Evolutionary conservation across 169 alveolate genomes (phyloP).

Genomic region (Cardiosporidium cionae): DNA sequence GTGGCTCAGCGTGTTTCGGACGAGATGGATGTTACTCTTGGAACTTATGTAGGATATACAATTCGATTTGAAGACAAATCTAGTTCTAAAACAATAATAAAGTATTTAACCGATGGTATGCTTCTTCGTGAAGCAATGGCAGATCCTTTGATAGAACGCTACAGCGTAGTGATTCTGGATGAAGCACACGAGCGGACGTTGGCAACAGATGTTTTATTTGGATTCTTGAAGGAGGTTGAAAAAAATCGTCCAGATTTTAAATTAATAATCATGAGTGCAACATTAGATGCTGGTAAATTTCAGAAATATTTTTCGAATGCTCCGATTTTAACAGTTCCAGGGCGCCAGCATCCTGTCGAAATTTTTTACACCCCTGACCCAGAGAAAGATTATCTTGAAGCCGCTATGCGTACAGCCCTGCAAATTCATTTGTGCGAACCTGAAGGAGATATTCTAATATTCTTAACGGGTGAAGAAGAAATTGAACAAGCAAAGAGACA

Average conservation of each 20-base stretch:
- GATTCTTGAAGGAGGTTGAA: constrained; percentile 85
- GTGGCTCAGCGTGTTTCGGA: constrained; percentile 97
- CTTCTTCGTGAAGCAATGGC: constrained; percentile 90
- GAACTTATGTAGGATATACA: constrained; percentile 86
- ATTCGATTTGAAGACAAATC: constrained; percentile 95
- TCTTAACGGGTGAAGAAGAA: constrained; percentile 90
- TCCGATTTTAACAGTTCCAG: constrained; percentile 92
- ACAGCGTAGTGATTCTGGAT: constrained; percentile 87
- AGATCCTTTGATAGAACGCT: constrained; percentile 77
- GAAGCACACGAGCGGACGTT: constrained; percentile 99
- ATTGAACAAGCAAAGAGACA: constrained; percentile 60
- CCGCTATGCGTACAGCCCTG: constrained; percentile 88
- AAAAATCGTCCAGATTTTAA: constrained; percentile 75
- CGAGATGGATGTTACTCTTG: constrained; percentile 85
- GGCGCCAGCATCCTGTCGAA: constrained; percentile 95
- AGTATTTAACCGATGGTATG: constrained; percentile 96
- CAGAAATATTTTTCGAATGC: constrained; percentile 77
- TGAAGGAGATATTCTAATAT: constrained; percentile 92
- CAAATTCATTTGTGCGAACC: constrained; percentile 92
- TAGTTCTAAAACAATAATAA: constrained; percentile 72
- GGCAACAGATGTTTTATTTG: constrained; percentile 93
- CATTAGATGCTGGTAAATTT: constrained; percentile 88
- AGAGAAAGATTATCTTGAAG: constrained; percentile 92
- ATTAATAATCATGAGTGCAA: constrained; percentile 94
- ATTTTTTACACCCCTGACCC: constrained; percentile 86